Evolutionary conservation across 352 stramenopile species (phyloP).

Genomic region (Paralagenidium karlingii): DNA sequence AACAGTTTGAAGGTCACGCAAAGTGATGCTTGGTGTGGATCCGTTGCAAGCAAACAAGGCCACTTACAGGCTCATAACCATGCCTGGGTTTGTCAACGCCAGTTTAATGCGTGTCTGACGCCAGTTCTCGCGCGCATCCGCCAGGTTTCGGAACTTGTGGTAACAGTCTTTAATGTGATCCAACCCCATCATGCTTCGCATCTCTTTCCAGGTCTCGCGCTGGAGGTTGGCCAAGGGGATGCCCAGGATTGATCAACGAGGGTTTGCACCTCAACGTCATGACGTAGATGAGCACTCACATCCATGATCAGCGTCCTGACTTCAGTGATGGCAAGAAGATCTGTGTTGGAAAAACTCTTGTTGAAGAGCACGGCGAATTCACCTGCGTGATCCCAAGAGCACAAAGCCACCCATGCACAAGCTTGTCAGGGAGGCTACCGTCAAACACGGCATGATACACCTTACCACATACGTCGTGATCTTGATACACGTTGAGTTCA

Average conservation of each 20-base stretch:
- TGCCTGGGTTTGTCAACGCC: constrained; percentile 43
- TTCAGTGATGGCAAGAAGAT: constrained; percentile 63
- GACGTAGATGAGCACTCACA: constrained; percentile 19
- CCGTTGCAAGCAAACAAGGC: neutral
- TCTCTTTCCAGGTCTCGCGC: constrained; percentile 65
- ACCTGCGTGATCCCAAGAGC: no score
- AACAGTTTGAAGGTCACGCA: neutral
- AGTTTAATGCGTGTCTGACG: constrained; percentile 64
- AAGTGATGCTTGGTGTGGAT: neutral
- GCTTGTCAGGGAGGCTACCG: no score
- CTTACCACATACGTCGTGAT: constrained; percentile 60
- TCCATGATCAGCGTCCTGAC: constrained; percentile 74
- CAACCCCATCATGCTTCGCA: constrained; percentile 63
- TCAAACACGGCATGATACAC: no score
- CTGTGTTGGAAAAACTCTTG: constrained; percentile 34
- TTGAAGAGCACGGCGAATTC: constrained; percentile 59
- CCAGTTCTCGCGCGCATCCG: constrained; percentile 59
- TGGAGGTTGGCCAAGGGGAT: constrained; percentile 6
- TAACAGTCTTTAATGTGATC: constrained; percentile 49
- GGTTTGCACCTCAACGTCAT: neutral
- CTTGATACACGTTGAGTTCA: constrained; percentile 66
- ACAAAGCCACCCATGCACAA: no score
- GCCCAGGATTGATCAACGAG: neutral
- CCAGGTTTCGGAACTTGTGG: constrained; percentile 38
- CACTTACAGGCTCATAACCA: constrained; percentile 59